Conservation (phyloP, 768 basidiomycete genomes). For the Floccularia luteovirens region DNA sequence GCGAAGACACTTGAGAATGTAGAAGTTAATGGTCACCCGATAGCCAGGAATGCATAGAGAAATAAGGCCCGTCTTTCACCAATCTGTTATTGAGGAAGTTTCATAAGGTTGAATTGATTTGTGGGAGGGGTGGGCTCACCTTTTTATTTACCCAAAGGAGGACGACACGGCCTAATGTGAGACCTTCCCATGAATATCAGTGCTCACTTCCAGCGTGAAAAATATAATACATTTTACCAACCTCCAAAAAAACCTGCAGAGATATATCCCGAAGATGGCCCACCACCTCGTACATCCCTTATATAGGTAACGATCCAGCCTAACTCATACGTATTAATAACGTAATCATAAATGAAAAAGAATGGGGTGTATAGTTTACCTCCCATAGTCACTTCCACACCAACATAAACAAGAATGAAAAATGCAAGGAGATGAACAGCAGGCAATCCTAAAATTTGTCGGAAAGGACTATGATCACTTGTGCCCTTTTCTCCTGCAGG, state of each 20-base stretch:
- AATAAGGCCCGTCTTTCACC: slow-evolving; percentile 49
- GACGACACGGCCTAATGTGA: slow-evolving; percentile 47
- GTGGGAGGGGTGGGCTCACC: slow-evolving; percentile 15
- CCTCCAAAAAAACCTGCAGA: slow-evolving; percentile 18
- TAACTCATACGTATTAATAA: slow-evolving; percentile 10
- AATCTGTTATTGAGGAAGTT: slow-evolving; percentile 21
- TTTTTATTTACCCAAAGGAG: slow-evolving; percentile 50
- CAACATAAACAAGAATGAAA: slow-evolving; percentile 62
- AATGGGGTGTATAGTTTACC: slow-evolving; percentile 17
- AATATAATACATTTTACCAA: slow-evolving; percentile 7
- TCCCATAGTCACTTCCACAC: slow-evolving; percentile 56
- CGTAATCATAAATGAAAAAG: neutral
- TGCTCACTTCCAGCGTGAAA: neutral
- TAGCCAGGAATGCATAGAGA: slow-evolving; percentile 42
- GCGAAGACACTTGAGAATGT: neutral
- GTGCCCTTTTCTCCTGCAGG: slow-evolving; percentile 21
- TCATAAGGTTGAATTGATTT: neutral
- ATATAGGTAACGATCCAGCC: slow-evolving; percentile 70
- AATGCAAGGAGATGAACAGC: slow-evolving; percentile 57
- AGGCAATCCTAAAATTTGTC: slow-evolving; percentile 43
- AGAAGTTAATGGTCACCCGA: slow-evolving; percentile 25
- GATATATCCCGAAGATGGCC: slow-evolving; percentile 23
- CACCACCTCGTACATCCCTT: slow-evolving; percentile 24
- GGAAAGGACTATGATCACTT: slow-evolving; percentile 29
- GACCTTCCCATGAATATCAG: slow-evolving; percentile 28